Evolutionary conservation across 1,284 basidiomycete species (phyloP).

Genomic region (Vanrija sp.): DNA sequence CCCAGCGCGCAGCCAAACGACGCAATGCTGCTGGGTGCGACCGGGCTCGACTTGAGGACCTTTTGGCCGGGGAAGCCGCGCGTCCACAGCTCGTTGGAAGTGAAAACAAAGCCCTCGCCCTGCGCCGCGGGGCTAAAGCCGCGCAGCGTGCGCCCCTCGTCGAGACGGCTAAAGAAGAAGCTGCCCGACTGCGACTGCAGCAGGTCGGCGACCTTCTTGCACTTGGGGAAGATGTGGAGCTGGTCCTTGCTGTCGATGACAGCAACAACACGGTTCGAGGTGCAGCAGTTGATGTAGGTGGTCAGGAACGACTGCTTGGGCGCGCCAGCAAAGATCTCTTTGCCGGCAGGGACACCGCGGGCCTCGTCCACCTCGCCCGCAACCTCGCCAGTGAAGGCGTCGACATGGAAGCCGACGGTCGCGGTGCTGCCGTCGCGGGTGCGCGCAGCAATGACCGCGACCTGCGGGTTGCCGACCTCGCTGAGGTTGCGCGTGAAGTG

Average conservation of each 20-base stretch:
- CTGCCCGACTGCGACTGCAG: constrained; percentile 27
- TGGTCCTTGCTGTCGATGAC: constrained; percentile 30
- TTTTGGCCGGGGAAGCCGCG: constrained; percentile 60
- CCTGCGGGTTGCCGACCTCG: constrained; percentile 35
- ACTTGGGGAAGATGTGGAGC: constrained; percentile 46
- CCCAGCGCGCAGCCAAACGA: constrained; percentile 79
- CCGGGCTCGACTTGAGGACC: constrained; percentile 30
- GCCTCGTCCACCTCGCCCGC: constrained; percentile 21
- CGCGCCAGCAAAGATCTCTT: constrained; percentile 31
- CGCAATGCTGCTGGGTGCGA: constrained; percentile 58
- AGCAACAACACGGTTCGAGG: constrained; percentile 36
- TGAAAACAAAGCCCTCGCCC: constrained; percentile 4
- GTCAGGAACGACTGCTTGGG: constrained; percentile 36
- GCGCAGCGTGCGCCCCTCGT: constrained; percentile 17
- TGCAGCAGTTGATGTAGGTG: constrained; percentile 43
- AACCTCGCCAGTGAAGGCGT: constrained; percentile 69
- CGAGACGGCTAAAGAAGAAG: constrained; percentile 31
- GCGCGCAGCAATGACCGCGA: constrained; percentile 38
- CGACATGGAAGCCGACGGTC: constrained; percentile 69
- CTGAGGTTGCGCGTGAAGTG: constrained; percentile 35
- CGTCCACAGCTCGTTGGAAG: constrained; percentile 54
- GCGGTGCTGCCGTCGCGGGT: not conserved
- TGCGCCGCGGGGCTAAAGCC: constrained; percentile 11
- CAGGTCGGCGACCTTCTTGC: constrained; percentile 40
- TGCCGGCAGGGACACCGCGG: constrained; percentile 31